Conservation (phyloP, 2,329 filamentous ascomycete species). For the Calonectria hongkongensis region DNA sequence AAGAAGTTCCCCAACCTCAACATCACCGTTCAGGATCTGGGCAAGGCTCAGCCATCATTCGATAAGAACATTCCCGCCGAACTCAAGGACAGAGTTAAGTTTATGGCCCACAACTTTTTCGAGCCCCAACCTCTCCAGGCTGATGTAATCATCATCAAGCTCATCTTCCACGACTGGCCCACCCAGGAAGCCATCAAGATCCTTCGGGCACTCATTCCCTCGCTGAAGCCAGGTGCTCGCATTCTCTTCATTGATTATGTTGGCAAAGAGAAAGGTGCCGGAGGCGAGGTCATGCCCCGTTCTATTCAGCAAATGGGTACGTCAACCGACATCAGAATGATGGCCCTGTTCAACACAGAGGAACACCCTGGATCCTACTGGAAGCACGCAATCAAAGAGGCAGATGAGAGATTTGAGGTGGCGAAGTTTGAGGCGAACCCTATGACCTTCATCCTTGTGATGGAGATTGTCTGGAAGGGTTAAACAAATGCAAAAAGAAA, state of each 20-base stretch:
- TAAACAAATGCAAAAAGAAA: background rate
- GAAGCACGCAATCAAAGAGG: constrained; percentile 65
- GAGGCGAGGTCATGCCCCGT: constrained; percentile 52
- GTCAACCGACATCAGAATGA: constrained; percentile 69
- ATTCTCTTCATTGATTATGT: constrained; percentile 57
- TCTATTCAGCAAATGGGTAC: constrained; percentile 63
- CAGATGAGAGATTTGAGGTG: constrained; percentile 59
- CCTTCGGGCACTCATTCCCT: constrained; percentile 63
- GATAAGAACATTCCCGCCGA: constrained; percentile 44
- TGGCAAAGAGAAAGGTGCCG: constrained; percentile 13
- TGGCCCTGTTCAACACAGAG: constrained; percentile 69
- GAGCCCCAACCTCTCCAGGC: constrained; percentile 60
- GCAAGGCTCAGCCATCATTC: constrained; percentile 4
- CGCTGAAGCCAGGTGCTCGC: constrained; percentile 64
- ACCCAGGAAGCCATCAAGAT: constrained; percentile 64
- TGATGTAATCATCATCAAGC: constrained; percentile 71
- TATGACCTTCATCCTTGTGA: constrained; percentile 5
- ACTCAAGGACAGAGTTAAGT: constrained; percentile 57
- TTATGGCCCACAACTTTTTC: constrained; percentile 62
- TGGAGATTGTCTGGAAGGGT: constrained; percentile 17
- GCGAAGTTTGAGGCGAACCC: constrained; percentile 13
- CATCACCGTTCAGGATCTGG: constrained; percentile 60
- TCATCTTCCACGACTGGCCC: constrained; percentile 74
- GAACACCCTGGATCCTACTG: constrained; percentile 68
- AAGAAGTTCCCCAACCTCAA: constrained; percentile 50